Conservation (phyloP, 2,329 filamentous ascomycete species). For the Botrytis galanthina region DNA sequence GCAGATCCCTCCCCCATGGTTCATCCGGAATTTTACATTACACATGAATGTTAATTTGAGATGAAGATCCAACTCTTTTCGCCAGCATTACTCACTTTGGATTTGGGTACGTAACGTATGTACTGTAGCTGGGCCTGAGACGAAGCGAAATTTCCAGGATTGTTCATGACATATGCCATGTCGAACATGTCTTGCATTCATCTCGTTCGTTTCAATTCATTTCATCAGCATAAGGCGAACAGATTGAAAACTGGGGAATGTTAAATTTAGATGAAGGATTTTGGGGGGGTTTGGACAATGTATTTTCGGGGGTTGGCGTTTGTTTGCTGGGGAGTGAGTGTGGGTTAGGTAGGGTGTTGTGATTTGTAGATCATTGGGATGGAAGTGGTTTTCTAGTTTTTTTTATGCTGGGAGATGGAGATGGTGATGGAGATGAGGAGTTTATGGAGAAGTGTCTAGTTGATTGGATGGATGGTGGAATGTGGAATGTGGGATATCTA, state of each 20-base stretch:
- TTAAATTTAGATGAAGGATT: background rate
- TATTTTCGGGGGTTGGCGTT: background rate
- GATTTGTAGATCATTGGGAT: background rate
- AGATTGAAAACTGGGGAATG: background rate
- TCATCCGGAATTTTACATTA: background rate
- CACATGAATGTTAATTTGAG: background rate
- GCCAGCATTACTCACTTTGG: background rate
- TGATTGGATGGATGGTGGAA: background rate
- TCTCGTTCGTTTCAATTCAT: background rate
- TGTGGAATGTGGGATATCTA: background rate
- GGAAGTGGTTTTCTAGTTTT: background rate
- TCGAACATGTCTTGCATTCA: background rate
- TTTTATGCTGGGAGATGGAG: background rate
- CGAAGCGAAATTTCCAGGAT: background rate
- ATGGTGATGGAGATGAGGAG: background rate
- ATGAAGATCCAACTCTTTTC: background rate
- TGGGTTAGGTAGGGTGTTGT: background rate
- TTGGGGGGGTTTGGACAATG: no score
- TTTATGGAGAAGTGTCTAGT: background rate
- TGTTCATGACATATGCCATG: background rate
- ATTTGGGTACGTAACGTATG: no score
- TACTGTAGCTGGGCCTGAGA: background rate
- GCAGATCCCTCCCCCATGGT: slow-evolving; percentile 1
- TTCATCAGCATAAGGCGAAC: background rate
- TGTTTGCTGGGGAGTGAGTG: background rate